Conservation (phyloP, 306 rosid genomes). For the Medicago arabica region DNA sequence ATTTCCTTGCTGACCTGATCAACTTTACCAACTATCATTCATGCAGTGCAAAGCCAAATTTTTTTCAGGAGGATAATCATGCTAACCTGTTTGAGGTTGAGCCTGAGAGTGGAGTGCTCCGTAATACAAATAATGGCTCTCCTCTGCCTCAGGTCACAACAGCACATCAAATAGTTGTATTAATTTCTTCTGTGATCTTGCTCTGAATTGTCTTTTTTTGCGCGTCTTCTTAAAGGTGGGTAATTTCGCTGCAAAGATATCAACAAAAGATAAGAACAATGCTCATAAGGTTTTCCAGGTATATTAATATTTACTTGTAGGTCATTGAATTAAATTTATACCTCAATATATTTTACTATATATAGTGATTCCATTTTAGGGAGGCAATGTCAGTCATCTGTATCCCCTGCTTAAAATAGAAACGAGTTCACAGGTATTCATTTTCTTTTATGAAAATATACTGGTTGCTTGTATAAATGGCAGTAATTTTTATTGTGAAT, state of each 20-base stretch:
- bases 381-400: constrained; percentile 90
- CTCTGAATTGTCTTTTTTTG: not conserved
- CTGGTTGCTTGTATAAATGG: not conserved
- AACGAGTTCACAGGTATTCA: constrained; percentile 81
- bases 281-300: constrained; percentile 87
- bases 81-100: constrained; percentile 92
- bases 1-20: constrained; percentile 41
- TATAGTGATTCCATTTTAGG: constrained; percentile 52
- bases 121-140: constrained; percentile 95
- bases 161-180: constrained; percentile 17
- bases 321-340: constrained; percentile 25
- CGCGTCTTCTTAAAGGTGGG: constrained; percentile 68
- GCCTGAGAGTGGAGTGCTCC: constrained; percentile 81
- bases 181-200: constrained; percentile 16
- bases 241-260: constrained; percentile 48
- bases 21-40: constrained; percentile 25
- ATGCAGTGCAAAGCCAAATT: constrained; percentile 91
- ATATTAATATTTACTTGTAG: constrained; percentile 26
- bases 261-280: constrained; percentile 45
- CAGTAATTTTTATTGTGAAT: not conserved
- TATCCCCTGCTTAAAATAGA: constrained; percentile 85
- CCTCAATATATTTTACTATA: constrained; percentile 14
- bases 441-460: constrained; percentile 13
- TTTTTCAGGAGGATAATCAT: constrained; percentile 85
- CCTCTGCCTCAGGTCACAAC: constrained; percentile 82